These are phyloP conservation scores for Paradendryphiella salina DNA, from an alignment of 2,329 filamentous ascomycete species.

Conservation along the genomic window DNA sequence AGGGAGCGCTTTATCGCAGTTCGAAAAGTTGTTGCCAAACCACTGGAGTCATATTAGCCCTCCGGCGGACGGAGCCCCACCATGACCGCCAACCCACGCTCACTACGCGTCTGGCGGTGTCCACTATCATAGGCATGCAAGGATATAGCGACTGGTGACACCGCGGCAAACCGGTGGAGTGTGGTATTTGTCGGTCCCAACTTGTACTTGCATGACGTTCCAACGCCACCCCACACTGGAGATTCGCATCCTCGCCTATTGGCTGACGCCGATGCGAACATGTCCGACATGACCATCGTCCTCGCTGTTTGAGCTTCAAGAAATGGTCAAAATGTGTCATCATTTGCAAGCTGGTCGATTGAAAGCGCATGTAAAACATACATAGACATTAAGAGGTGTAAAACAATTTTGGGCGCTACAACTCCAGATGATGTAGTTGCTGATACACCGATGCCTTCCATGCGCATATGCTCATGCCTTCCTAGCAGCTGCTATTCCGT, in stretches of 20 bases:
- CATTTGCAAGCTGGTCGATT: too few relatives aligned
- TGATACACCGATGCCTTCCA: slow-evolving; percentile 35
- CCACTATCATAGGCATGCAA: slow-evolving; percentile 6
- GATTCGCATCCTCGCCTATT: slow-evolving; percentile 16
- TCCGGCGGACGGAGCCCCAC: slow-evolving; percentile 19
- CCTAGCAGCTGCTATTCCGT: slow-evolving; percentile 22
- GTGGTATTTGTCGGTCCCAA: slow-evolving; percentile 1
- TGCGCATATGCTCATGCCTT: slow-evolving; percentile 16
- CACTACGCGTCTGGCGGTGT: slow-evolving; percentile 5
- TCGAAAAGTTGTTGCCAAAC: slow-evolving; percentile 28
- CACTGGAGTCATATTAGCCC: slow-evolving; percentile 29
- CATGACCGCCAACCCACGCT: slow-evolving; percentile 7
- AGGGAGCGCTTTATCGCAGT: slow-evolving; percentile 8
- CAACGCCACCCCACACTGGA: slow-evolving; percentile 12
- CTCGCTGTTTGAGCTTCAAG: too few relatives aligned
- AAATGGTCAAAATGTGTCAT: too few relatives aligned
- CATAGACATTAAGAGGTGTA: slow-evolving; percentile 3
- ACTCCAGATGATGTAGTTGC: slow-evolving; percentile 32
- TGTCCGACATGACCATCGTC: neutral
- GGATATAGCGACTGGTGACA: slow-evolving; percentile 4
- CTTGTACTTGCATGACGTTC: slow-evolving; percentile 4
- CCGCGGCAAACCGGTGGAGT: slow-evolving; percentile 14
- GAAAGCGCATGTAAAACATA: neutral
- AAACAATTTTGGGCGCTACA: slow-evolving; percentile 19
- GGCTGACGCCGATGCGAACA: slow-evolving; percentile 22